These are phyloP conservation scores for Pelargonium exstipulatum DNA, from an alignment of 441 rosid genomes.

Conservation along the genomic window DNA sequence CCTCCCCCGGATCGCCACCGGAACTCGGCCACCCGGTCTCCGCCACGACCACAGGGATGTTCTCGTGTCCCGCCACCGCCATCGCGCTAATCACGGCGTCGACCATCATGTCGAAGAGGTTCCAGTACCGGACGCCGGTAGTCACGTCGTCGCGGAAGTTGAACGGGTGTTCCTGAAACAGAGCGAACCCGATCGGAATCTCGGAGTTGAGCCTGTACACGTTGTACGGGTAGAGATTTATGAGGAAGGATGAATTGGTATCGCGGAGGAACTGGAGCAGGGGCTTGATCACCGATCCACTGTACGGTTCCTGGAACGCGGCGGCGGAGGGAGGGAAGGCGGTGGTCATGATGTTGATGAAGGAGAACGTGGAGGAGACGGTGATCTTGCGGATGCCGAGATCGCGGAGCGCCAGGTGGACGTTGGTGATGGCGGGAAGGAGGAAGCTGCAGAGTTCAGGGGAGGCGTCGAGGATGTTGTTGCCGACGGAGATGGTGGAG, in stretches of 20 bases:
- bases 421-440: slow-evolving; percentile 58
- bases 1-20: slow-evolving; percentile 42
- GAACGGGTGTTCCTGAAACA: slow-evolving; percentile 65
- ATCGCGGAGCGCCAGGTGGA: slow-evolving; percentile 45
- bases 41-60: slow-evolving; percentile 58
- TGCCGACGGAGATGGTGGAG: slow-evolving; percentile 67
- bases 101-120: slow-evolving; percentile 80
- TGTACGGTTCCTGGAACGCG: slow-evolving; percentile 54
- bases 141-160: slow-evolving; percentile 67
- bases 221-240: slow-evolving; percentile 74
- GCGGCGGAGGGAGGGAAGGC: slow-evolving; percentile 81
- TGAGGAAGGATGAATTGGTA: slow-evolving; percentile 65
- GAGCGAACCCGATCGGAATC: slow-evolving; percentile 71
- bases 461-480: slow-evolving; percentile 41
- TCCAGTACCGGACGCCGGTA: slow-evolving; percentile 70
- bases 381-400: slow-evolving; percentile 49
- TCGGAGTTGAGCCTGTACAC: slow-evolving; percentile 52
- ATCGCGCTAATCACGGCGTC: slow-evolving; percentile 60
- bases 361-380: slow-evolving; percentile 80
- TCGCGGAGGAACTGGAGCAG: slow-evolving; percentile 53
- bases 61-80: slow-evolving; percentile 71
- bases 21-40: slow-evolving; percentile 91
- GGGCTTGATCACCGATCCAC: slow-evolving; percentile 51
- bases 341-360: slow-evolving; percentile 49
- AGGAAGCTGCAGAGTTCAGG: slow-evolving; percentile 41